Evolutionary conservation across 495 filamentous ascomycete genomes (phyloP), one percentile per base, ranked within the genome.

Genomic region (Neurospora intermedia): DNA sequence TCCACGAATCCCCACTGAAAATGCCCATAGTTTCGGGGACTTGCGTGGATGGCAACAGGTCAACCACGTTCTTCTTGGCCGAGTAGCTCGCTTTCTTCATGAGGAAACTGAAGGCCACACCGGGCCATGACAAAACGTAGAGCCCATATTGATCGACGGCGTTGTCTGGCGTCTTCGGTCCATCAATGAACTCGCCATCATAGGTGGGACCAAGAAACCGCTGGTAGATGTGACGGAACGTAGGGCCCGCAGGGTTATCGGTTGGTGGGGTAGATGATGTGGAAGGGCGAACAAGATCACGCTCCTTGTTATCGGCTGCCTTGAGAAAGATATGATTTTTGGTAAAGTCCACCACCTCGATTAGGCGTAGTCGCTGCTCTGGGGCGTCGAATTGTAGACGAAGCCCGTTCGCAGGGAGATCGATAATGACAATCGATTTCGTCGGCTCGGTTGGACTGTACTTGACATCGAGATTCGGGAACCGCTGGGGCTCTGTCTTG

Each of bases 311-410:
- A 70, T 91, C 91, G 70, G 90, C 89, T 13, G 78, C 78, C 80
- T 97, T 95, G 82, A 98, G 93, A 41, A 89, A 88, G 54, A 98
- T 87, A 42, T 88, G 87, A 43, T 88, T 92, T 79, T 94, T 95
- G n/a, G 91, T 89, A 75, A 99, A 98, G 78, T 98, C 94, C 27
- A 93, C 81, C 23, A 98, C 87, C 80, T 99, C 96, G 77, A 99
- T 93, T 69, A 99, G 81, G 2, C 96, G 91, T 18, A 99, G 84
- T 54, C 94, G 88, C 82, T 99, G 96, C 77, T 97, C 94, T 4
- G 93, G 90, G 0, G 95, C 96, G 78, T 99, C 96, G 77, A 99
- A 99, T 38, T 92, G 93, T 69, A 98, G 83, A 15, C 95, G 92
- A 38, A 99, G 76, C 23, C 96, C 96, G 81, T 98, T 98, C 7